These are phyloP conservation scores for Buxus sempervirens DNA, from an alignment of 164 flowering plant genomes.

Conservation along the genomic window DNA sequence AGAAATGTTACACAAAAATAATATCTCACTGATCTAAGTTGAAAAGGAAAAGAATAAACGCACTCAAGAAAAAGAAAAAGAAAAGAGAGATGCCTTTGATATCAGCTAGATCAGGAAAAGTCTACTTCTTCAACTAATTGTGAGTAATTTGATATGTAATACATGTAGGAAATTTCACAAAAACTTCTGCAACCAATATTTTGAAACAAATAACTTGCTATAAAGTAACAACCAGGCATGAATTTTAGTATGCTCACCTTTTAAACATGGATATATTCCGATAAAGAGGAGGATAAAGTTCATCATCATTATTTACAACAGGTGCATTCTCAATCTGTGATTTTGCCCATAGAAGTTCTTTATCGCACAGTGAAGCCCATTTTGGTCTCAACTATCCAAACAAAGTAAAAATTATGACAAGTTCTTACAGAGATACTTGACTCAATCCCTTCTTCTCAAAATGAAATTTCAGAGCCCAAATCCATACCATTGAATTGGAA, in stretches of 20 bases:
- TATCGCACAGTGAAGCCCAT: conserved; percentile 37
- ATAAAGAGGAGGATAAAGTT: conserved; percentile 30
- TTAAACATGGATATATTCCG: conserved; percentile 43
- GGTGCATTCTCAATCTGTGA: conserved; percentile 42
- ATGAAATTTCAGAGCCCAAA: neutral
- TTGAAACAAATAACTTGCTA: no score
- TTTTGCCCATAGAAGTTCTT: conserved; percentile 40
- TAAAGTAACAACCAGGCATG: no score
- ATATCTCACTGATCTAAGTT: no score
- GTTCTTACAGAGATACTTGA: neutral
- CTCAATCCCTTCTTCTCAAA: neutral
- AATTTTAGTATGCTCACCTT: conserved; percentile 26
- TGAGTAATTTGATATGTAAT: no score
- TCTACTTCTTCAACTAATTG: no score
- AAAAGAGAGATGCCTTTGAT: no score
- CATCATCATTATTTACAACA: conserved; percentile 17
- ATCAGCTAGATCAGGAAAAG: no score
- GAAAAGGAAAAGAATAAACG: no score
- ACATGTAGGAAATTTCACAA: no score
- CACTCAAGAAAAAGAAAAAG: no score
- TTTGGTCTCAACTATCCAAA: conserved; percentile 25
- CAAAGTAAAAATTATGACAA: conserved; percentile 6
- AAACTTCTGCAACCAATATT: no score
- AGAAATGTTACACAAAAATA: no score
- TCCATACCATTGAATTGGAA: conserved; percentile 26